Conservation (phyloP, 2,329 filamentous ascomycete genomes). For the Beauveria sp. region DNA sequence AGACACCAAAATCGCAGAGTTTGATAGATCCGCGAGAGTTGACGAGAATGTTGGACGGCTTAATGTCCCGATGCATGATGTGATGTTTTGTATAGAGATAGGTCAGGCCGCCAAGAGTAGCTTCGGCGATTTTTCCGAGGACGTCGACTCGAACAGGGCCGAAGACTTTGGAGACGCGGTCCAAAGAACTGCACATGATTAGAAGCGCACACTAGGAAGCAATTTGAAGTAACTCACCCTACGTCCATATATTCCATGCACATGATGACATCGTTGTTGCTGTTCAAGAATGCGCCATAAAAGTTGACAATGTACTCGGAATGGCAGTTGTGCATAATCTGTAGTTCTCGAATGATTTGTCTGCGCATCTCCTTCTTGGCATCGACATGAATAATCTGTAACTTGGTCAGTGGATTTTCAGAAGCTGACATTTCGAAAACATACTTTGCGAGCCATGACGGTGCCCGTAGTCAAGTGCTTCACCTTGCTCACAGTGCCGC, state of each 20-base stretch:
- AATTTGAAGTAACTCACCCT: conserved; percentile 56
- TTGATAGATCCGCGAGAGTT: conserved; percentile 95
- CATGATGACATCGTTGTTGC: conserved; percentile 96
- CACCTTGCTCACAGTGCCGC: conserved; percentile 97
- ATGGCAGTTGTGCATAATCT: conserved; percentile 98
- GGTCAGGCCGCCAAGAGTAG: conserved; percentile 83
- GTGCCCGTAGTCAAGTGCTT: conserved; percentile 91
- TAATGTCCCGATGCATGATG: conserved; percentile 99
- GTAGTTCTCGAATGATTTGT: conserved; percentile 91
- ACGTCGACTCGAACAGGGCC: conserved; percentile 94
- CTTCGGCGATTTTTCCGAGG: conserved; percentile 94
- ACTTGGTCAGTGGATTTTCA: conserved; percentile 8
- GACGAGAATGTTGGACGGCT: conserved; percentile 93
- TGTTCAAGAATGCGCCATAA: conserved; percentile 94
- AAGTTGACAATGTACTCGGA: conserved; percentile 96
- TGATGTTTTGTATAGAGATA: conserved; percentile 94
- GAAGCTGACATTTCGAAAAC: not conserved
- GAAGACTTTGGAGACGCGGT: conserved; percentile 89
- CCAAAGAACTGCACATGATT: conserved; percentile 61
- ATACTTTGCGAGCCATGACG: conserved; percentile 94
- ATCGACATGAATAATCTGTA: conserved; percentile 91
- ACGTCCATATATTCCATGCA: conserved; percentile 99
- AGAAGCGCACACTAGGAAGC: not conserved
- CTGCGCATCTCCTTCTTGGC: conserved; percentile 96
- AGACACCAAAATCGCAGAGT: conserved; percentile 98